Base-by-base conservation (phyloP, 768 basidiomycete genomes). In the Paxillus rubicundulus region DNA sequence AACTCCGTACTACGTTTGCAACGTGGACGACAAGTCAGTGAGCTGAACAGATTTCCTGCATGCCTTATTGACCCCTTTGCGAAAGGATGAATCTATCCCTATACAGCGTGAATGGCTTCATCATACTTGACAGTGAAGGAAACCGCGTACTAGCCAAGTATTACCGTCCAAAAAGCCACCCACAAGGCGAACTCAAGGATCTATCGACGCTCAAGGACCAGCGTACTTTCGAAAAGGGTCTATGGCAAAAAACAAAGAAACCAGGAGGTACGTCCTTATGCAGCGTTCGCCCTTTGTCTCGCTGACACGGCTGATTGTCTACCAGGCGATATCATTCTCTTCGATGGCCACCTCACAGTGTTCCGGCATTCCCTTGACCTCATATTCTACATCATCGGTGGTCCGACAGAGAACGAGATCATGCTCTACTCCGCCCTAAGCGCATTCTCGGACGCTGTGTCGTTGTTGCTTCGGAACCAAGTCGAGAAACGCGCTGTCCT, bases 331-430 rank as follows among this genome's bases (percentile, higher is more conserved):
- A 94, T 98, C 64, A 92, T 95, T 64, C 80, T 91, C 36, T 97
- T 85, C 76, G 93, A 87, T 71, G 85, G 81, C 16, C 90, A 92
- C 64, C 81, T 98, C n/a, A 88, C 89, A 39, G 82, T 98, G 24
- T 96, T 96, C 77, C 89, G 89, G 58, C 89, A 97, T 65, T 92
- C 95, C 16, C 84, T 96, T 45, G 97, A 99, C 77, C 84, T 99
- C 62, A 88, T 94, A 49, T 84, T 98, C 70, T 97, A 97, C 78
- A 82, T 98, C 63, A 80, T 98, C 63, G 92, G 91, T 13, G 85
- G 87, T 4, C 80, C 91, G 7, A 75, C 77, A 2, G 94, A 97
- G 72, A 99, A 99, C 72, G 97, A 99, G 70, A 82, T 98, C 49
- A 97, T 98, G 92, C 83, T 98, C 33, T 82, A 89, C 51, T 73